Base-by-base conservation (phyloP, 2,329 filamentous ascomycete genomes). In the Sporothrix globosa region DNA sequence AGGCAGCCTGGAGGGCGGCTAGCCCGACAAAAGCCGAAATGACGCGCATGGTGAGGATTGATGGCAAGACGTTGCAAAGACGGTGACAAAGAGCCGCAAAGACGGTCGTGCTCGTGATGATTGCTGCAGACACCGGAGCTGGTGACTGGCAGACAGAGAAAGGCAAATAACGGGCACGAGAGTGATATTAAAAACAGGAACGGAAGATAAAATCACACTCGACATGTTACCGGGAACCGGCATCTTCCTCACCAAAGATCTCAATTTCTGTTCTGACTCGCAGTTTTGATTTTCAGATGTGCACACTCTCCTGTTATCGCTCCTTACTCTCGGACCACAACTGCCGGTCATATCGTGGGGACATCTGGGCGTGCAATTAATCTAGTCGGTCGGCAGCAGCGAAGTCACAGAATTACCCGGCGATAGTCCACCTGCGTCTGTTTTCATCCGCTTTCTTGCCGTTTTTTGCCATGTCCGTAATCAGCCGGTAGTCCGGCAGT, bases 11-110 rank as follows among this genome's bases (percentile, higher is more conserved):
- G 70, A 75, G 34, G 27, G 73, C 76, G 72, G 75, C 73, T 0
- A 75, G 76, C 58, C 75, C 74, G 50, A 77, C 24, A 44, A 72
- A 69, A 34, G 78, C 72, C 34, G 74, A 71, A 72, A 77, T 77
- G 68, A 72, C 27, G 30, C 58, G 50, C 78, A 79, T 78, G 41
- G 72, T 76, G 48, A 2, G 10, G 14, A 53, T 46, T 17, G 14
- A 21, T 6, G 46, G 34, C 21, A 24, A 5, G 34, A 11, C 1
- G 30, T 41, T 21, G 10, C 44, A 1, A 41, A 56, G 4, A 48
- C 19, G 6, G 27, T 27, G 27, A 10, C 3, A 27, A 30, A 7
- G 14, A n/a, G 6, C 4, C 30, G 30, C 3, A 34, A 34, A 34
- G 34, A 34, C 34, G 34, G 2, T 34, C 34, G 34, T 34, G 34